Evolutionary conservation across 345 rosid species (phyloP), one percentile per base, ranked within the genome.

Genomic region (Firmiana major): DNA sequence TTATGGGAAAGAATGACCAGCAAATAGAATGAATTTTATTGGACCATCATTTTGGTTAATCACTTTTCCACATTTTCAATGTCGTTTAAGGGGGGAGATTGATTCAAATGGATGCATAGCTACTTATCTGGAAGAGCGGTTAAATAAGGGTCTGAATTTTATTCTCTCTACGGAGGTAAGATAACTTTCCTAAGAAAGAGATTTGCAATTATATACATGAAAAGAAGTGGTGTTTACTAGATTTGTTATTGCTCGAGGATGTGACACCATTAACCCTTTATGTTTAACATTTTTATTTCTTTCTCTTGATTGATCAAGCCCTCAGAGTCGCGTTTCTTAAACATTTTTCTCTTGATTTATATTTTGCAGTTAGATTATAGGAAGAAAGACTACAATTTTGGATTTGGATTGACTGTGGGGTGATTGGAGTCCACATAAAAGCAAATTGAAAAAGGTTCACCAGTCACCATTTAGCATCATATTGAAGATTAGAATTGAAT

Each of bases 341-440:
- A n/a, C 26, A 6, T 16, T 1, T 67, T 24, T 55, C 22, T 34
- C 13, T 55, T 55, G 0, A 36, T 74, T 45, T 59, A 40, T 73
- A 43, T 73, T 21, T 78, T 87, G 82, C 93, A 95, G 99, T 60
- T 95, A 34, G 99, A 95, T 84, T 98, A 95, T 77, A 88, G 73
- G 90, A 93, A 95, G 94, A 92, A 89, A 74, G 98, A 95, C 82
- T 93, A 90, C 94, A 93, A 92, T 77, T 95, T 95, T 42, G 99
- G 99, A 7, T 92, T 93, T 24, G 99, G 98, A 55, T 84, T 95
- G 87, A 92, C 98, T 10, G 94, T 93, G 0, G 99, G 99, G 28
- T 91, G 83, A 87, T 63, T 53, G 43, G 42, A 24, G 16, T 49
- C 58, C 40, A 7, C 58, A 21, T 26, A 58, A 46, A 45, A 9